Evolutionary conservation across 805 yeast genomes (phyloP), one percentile per base, ranked within the genome.

Genomic region (Wickerhamiella siamensis): DNA sequence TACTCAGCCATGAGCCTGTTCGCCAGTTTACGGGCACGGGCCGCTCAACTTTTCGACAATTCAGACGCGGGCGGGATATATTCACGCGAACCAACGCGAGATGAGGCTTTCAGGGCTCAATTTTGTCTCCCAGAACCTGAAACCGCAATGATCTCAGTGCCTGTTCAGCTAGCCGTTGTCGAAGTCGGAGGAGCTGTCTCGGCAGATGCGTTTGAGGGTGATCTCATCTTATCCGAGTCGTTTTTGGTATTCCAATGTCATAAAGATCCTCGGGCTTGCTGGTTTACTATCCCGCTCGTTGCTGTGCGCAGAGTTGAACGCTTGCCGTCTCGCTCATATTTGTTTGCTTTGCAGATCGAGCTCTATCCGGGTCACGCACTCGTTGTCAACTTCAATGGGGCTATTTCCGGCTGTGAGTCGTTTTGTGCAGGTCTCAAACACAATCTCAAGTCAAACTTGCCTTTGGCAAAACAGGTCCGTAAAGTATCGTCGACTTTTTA

Each of bases 231-330:
- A 35, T 80, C 94, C 1, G 75, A 75, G 42, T 82, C 79, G 48
- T 91, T 75, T 55, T 56, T 91, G 31, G 73, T 82, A 18, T 88
- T 87, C 54, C 68, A 74, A 45, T 84, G 83, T 51, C 69, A 73
- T 5, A 75, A 74, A 51, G 93, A 84, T 51, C 68, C 70, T 37
- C 68, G 75, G 42, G 71, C 76, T 36, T 80, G 91, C 55, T 70
- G 74, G 4, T 72, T 88, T 53, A 70, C 70, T 3, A 51, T 88
- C 22, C 91, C 88, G 47, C 61, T 91, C 33, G 74, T 87, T 1
- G 74, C 94, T 1, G 63, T 91, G 31, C 77, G 80, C 53, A 77
- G 84, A 47, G 93, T 91, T 15, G 95, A 88, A 56, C 69, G 96
- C 41, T 69, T 84, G 17, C 93, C 94, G 9, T 69, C 83, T 1